These are phyloP conservation scores for Dactylis glomerata DNA, from an alignment of 176 grass and related monocot species.

Conservation along the genomic window DNA sequence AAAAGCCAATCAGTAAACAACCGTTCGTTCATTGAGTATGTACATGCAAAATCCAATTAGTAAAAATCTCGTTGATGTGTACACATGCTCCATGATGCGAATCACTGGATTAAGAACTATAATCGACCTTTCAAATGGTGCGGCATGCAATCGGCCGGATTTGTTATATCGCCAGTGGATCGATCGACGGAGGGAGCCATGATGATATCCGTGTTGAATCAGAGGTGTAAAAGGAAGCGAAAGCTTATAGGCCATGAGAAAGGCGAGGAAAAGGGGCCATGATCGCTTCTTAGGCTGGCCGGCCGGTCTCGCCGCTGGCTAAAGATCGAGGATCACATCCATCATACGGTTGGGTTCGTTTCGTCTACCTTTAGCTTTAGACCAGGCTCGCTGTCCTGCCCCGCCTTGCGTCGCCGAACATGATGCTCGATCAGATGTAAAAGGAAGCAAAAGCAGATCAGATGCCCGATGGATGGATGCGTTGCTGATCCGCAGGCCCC, in stretches of 20 bases:
- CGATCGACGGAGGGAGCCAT: slow-evolving; percentile 14
- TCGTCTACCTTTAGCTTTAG: slow-evolving; percentile 36
- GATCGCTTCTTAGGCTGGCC: not conserved
- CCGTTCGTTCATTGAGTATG: not conserved
- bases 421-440: too few relatives aligned
- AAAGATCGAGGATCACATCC: slow-evolving; percentile 5
- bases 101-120: not conserved
- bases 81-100: not conserved
- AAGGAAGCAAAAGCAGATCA: slow-evolving; percentile 41
- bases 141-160: not conserved
- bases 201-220: slow-evolving; percentile 24
- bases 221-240: not conserved
- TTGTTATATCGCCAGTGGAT: not conserved
- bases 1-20: not conserved
- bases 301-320: slow-evolving; percentile 8
- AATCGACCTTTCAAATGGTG: not conserved
- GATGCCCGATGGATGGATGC: not conserved
- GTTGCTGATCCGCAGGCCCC: too few relatives aligned
- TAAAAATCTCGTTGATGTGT: too few relatives aligned
- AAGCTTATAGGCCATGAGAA: slow-evolving; percentile 18
- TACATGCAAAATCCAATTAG: too few relatives aligned
- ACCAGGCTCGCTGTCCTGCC: not conserved
- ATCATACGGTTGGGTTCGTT: not conserved
- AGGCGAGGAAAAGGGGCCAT: slow-evolving; percentile 36
- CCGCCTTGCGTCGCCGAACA: not conserved